Base-by-base conservation (phyloP, 768 basidiomycete species). In the Amanita exitialis region DNA sequence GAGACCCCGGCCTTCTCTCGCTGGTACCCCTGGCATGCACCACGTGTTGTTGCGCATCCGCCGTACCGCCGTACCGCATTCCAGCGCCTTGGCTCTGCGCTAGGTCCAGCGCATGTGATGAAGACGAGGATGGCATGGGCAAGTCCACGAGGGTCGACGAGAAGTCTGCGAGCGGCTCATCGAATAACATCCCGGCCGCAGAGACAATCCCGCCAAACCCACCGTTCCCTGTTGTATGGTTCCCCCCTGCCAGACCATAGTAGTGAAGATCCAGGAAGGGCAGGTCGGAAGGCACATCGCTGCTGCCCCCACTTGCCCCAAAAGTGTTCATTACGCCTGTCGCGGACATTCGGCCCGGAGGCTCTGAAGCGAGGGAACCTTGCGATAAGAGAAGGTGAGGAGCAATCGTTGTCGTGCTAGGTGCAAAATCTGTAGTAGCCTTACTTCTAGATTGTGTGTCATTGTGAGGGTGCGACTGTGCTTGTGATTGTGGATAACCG, bases 231-330 rank as follows among this genome's bases (percentile, higher is more conserved):
- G 42, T 20, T 2, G 37, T n/a, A 16, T 41, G 37, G 21, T 30
- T 46, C 35, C 27, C 50, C 25, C 10, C 39, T 16, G 44, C 35
- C 34, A 32, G 44, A 43, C 38, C 54, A 56, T 81, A 82, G 61
- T 86, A 86, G 60, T 88, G 86, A 62, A 88, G 61, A 61, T 88
- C 86, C 49, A 88, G 70, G 64, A 85, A 88, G 2, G 83, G 78
- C 1, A 86, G 63, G 53, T 78, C 75, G 45, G 80, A 72, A 34
- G 43, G 50, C 25, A 44, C n/a, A 34, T 42, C 66, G 53, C 39
- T 18, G n/a, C 7, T 34, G 34, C 32, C 54, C 47, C 13, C 15
- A n/a, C n/a, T 47, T 27, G 23, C 36, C 16, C 16, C 64, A 53
- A 49, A 66, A 67, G 65, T 66, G 68, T 35, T 62, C 54, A 54